Evolutionary conservation across 2,329 filamentous ascomycete species (phyloP).

Genomic region (Coniochaeta hoffmannii): DNA sequence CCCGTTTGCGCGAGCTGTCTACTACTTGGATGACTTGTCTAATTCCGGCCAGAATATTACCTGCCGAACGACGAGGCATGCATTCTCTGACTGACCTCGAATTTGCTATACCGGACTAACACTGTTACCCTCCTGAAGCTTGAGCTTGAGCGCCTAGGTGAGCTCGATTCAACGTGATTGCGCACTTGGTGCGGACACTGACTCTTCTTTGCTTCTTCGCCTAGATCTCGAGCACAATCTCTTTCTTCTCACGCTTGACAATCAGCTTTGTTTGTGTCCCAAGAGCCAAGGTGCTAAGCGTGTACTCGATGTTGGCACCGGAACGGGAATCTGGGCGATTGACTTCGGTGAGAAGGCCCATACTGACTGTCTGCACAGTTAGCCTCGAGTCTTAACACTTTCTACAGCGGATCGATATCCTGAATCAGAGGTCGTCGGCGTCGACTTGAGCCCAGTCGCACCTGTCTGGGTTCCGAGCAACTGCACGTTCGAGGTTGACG

Average conservation of each 20-base stretch:
- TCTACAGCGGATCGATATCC: constrained; percentile 8
- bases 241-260: constrained; percentile 10
- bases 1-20: neutral
- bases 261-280: constrained; percentile 6
- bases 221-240: constrained; percentile 14
- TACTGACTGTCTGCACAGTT: neutral
- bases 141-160: neutral
- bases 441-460: constrained; percentile 8
- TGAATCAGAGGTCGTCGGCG: constrained; percentile 10
- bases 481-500: constrained; percentile 13
- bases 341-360: constrained; percentile 6
- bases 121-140: neutral
- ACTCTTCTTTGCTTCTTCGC: neutral
- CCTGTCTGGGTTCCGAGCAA: constrained; percentile 9
- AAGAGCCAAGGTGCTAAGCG: constrained; percentile 11
- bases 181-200: neutral
- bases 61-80: constrained; percentile 6
- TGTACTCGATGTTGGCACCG: constrained; percentile 13
- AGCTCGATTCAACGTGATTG: neutral
- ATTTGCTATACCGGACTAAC: neutral
- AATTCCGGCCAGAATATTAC: constrained; percentile 4
- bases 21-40: neutral
- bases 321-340: constrained; percentile 14
- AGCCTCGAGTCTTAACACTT: neutral
- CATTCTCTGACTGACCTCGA: neutral